Base-by-base conservation (phyloP, 257 asterid species). In the Fraxinus excelsior region DNA sequence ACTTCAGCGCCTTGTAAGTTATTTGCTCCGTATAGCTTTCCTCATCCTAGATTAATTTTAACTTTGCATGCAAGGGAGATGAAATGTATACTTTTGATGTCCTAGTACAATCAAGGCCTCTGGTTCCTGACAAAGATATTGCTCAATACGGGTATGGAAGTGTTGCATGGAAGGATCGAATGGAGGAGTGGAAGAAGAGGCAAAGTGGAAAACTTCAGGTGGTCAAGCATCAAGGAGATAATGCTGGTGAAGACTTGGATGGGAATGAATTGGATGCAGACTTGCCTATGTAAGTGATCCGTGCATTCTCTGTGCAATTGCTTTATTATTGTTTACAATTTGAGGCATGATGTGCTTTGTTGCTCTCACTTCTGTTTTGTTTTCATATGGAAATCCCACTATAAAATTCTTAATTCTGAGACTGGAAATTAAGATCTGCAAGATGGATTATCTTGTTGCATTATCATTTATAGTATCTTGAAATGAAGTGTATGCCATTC, bases 161-260 rank as follows among this genome's bases (percentile, higher is more conserved):
- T 91, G 96, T 92, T 82, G 91, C 97, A 28, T 94, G 98, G 98
- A 92, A 91, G 86, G 97, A 94, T 77, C 88, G 94, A 37, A 85
- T 92, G 97, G 98, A 94, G 82, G 93, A 92, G 3, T 94, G 98
- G 98, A 92, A 87, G 81, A 88, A 77, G 80, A 85, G 86, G 81
- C 98, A 92, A 85, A 84, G 79, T 56, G 95, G 86, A 2, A 91
- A 82, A 67, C 92, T 91, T 74, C 94, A 87, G 86, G 84, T 94
- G 78, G 86, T 91, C 76, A 86, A 84, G 84, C 93, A 89, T 86
- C 83, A 79, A 78, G 92, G 92, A 75, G 79, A 67, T 81, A 71
- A 74, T 56, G 81, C 40, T 58, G 86, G 83, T 40, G 85, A 82
- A 1, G 85, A 82, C 35, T 74, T 83, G 69, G 86, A 88, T 75